Conservation (phyloP, 305 asterid species). For the Lippia alba region DNA sequence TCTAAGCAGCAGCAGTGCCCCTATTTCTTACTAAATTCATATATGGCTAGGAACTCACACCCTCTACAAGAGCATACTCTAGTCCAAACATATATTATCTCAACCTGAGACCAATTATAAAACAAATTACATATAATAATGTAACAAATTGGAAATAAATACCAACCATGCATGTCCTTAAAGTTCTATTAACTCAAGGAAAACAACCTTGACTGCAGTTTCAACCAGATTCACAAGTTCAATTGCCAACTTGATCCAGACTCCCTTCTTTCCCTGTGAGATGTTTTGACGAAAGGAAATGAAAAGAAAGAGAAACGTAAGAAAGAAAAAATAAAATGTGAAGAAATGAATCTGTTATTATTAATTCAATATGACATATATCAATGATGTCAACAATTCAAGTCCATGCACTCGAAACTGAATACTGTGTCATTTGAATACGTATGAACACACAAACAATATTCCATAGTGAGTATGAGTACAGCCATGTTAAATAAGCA, state of each 20-base stretch:
- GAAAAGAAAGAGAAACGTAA: too few relatives aligned
- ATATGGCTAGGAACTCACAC: neutral
- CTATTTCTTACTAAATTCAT: neutral
- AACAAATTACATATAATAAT: too few relatives aligned
- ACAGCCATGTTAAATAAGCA: neutral
- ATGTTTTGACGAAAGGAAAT: neutral
- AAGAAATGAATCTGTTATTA: neutral
- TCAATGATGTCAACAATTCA: constrained; percentile 13
- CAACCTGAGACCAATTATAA: too few relatives aligned
- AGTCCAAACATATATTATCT: too few relatives aligned
- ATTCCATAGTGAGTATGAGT: neutral
- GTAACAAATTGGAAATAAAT: too few relatives aligned
- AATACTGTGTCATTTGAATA: constrained; percentile 7
- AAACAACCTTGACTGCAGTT: constrained; percentile 67
- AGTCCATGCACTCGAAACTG: neutral
- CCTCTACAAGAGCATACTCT: too few relatives aligned
- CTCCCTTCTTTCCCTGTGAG: constrained; percentile 85
- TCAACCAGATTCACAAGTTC: constrained; percentile 68
- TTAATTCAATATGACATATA: neutral
- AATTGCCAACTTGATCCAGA: constrained; percentile 79
- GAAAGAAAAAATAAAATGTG: neutral
- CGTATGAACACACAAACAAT: neutral
- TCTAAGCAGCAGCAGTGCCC: neutral
- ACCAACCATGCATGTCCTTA: too few relatives aligned
- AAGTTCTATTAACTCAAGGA: constrained; percentile 1